phyloP scores from a whole-genome alignment of 225 moss, liverwort and hornwort genomes.

The Ulota crispa region DNA sequence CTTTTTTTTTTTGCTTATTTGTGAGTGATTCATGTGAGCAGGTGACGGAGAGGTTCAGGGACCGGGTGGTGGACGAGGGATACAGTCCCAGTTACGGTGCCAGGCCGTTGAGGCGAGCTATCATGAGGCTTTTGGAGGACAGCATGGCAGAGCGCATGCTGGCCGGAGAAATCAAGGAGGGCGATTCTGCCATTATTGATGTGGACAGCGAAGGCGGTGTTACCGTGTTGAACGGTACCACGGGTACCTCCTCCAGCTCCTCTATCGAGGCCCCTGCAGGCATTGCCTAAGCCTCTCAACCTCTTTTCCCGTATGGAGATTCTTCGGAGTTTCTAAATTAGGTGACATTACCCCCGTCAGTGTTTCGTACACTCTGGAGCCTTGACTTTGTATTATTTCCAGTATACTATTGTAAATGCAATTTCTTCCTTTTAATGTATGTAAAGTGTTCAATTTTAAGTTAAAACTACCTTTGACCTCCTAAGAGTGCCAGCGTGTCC shows the following conservation, averaged over 20 bases:
- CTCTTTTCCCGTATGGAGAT: neutral
- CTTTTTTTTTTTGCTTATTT: neutral
- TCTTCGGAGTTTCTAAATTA: conserved; percentile 20
- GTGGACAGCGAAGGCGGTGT: conserved; percentile 95
- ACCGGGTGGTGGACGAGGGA: conserved; percentile 94
- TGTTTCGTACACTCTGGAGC: conserved; percentile 10
- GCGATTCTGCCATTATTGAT: conserved; percentile 93
- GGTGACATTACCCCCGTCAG: conserved; percentile 22
- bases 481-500: too few species aligned
- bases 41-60: conserved; percentile 88
- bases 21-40: neutral
- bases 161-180: conserved; percentile 92
- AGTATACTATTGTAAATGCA: conserved; percentile 28
- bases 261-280: conserved; percentile 89
- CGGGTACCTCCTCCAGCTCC: conserved; percentile 81
- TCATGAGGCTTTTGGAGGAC: conserved; percentile 92
- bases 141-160: conserved; percentile 99
- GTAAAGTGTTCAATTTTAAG: neutral
- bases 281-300: conserved; percentile 43
- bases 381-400: conserved; percentile 27
- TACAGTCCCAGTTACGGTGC: conserved; percentile 99
- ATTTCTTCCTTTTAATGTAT: neutral
- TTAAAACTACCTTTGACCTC: too few species aligned
- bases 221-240: conserved; percentile 96
- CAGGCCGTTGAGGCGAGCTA: conserved; percentile 85